These are phyloP conservation scores for Grosmannia serpens DNA, from an alignment of 2,329 filamentous ascomycete genomes.

Conservation along the genomic window DNA sequence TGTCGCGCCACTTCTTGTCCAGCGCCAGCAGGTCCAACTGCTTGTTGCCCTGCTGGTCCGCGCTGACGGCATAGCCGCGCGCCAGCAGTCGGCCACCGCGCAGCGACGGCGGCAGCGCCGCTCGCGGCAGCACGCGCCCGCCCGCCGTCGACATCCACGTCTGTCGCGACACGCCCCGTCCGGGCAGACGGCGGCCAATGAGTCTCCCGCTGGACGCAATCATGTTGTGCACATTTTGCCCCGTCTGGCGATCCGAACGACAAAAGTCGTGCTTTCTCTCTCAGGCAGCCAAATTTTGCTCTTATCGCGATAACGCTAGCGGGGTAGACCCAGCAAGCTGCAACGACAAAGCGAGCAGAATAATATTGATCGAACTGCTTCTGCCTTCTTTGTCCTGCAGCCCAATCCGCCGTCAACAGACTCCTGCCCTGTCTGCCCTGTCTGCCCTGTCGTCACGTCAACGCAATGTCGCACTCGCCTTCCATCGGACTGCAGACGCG, in stretches of 20 bases:
- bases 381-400: too few relatives aligned
- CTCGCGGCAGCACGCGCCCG: background rate
- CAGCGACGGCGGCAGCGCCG: background rate
- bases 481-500: too few relatives aligned
- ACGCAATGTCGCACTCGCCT: too few relatives aligned
- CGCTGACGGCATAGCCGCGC: slow-evolving; percentile 23
- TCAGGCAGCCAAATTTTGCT: background rate
- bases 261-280: background rate
- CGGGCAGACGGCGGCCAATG: slow-evolving; percentile 16
- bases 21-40: slow-evolving; percentile 34
- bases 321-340: too few relatives aligned
- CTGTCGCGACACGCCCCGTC: slow-evolving; percentile 7
- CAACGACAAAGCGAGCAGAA: too few relatives aligned
- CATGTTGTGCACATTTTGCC: background rate
- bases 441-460: too few relatives aligned
- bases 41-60: background rate
- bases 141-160: background rate
- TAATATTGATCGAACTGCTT: too few relatives aligned
- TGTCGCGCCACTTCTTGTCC: slow-evolving; percentile 40
- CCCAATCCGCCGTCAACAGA: too few relatives aligned
- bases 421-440: too few relatives aligned
- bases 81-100: background rate
- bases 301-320: background rate
- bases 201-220: slow-evolving; percentile 15
- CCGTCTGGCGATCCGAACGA: background rate